Base-by-base conservation (phyloP, 2,329 filamentous ascomycete genomes). In the Diaporthe velutina region DNA sequence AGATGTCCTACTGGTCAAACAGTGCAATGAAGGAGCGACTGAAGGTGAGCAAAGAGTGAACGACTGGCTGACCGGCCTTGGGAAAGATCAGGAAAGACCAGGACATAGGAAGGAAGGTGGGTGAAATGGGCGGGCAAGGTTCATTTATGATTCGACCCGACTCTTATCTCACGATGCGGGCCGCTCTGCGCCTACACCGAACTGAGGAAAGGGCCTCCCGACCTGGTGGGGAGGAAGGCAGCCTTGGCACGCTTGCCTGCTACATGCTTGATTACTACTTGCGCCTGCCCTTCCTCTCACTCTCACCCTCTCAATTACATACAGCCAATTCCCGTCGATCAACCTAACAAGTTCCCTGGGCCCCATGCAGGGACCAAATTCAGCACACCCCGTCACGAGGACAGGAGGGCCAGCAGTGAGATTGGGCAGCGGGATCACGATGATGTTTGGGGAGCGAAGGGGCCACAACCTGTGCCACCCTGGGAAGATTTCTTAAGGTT, bases 101-200 rank as follows among this genome's bases (percentile, higher is more conserved):
- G 28, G 38, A 70, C 38, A 12, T 12, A 35, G 61, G 64, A 68
- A 19, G 33, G 45, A 68, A 38, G 48, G 33, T 15, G 30, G 30
- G 45, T 22, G 48, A 33, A 38, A 68, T 40, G 64, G 33, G 64
- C 15, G 64, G 48, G 48, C 64, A 38, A 40, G 64, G 48, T 38
- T 68, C 64, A 68, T 40, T 54, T 40, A 54, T 54, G 45, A 54
- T 38, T 54, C 22, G 48, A 40, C 64, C 48, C 45, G 48, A 54
- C 64, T 68, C 64, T 68, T 68, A 68, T 68, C 64, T 68, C 64
- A 68, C 64, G 64, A 68, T 68, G 64, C 64, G 64, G 64, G 30
- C 64, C 48, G 64, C 40, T 30, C 64, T 54, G 30, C 64, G 48
- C 64, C 48, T 54, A 40, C 64, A 40, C 48, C 64, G 33, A 40